Conservation (phyloP, 2,329 filamentous ascomycete species). For the Ophiosphaerella narmari region DNA sequence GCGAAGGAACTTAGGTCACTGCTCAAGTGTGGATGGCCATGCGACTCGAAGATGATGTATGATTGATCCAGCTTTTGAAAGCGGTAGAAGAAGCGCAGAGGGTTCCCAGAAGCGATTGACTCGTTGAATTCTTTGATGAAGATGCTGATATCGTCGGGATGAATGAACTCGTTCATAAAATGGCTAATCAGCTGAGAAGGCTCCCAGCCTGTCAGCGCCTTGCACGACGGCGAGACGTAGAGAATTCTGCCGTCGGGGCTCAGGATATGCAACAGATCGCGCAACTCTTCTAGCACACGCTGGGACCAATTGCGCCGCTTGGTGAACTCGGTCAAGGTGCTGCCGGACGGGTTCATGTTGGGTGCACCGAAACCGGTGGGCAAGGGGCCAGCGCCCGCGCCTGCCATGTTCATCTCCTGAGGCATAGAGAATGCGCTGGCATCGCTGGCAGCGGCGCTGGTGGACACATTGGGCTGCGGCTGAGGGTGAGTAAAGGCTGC, state of each 20-base stretch:
- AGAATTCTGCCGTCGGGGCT: constrained; percentile 82
- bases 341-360: constrained; percentile 51
- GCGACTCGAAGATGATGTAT: constrained; percentile 85
- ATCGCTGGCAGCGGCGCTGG: constrained; percentile 34
- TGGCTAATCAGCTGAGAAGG: constrained; percentile 71
- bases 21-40: constrained; percentile 87
- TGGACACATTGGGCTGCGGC: constrained; percentile 30
- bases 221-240: constrained; percentile 82
- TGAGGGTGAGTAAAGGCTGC: constrained; percentile 28
- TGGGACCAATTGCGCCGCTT: constrained; percentile 81
- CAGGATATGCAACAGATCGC: constrained; percentile 85
- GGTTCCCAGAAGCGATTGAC: constrained; percentile 79
- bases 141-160: constrained; percentile 80
- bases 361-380: constrained; percentile 59
- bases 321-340: constrained; percentile 68
- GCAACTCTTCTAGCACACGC: constrained; percentile 85
- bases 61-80: constrained; percentile 74
- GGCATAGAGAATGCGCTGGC: constrained; percentile 21
- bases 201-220: constrained; percentile 74
- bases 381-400: constrained; percentile 59
- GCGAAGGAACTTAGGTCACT: constrained; percentile 67
- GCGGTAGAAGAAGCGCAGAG: constrained; percentile 83
- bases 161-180: constrained; percentile 81
- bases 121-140: constrained; percentile 90
- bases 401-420: constrained; percentile 44